These are phyloP conservation scores for Epipyxis sp. DNA, from an alignment of 108 stramenopile genomes.

Conservation along the genomic window DNA sequence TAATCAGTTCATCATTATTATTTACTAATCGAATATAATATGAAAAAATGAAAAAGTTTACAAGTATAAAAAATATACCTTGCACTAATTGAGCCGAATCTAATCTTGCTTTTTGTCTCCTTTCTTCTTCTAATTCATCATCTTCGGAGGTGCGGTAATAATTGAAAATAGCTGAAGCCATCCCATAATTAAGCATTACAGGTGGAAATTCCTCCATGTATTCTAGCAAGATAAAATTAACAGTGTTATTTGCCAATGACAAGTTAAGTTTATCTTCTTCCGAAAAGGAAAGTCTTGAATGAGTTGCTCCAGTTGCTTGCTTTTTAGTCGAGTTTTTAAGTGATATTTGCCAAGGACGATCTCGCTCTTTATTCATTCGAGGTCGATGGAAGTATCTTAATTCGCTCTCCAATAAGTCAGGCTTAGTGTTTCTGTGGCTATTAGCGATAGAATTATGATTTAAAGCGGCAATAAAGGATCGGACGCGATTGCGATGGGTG, in stretches of 20 bases:
- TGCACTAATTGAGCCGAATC: too few species aligned
- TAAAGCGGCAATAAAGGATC: neutral
- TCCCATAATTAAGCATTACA: slow-evolving; percentile 2
- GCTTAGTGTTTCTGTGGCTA: neutral
- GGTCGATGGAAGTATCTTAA: neutral
- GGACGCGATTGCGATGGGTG: neutral
- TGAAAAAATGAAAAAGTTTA: too few species aligned
- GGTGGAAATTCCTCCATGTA: slow-evolving; percentile 12
- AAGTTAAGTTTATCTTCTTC: neutral
- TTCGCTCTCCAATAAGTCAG: neutral
- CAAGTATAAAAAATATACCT: too few species aligned
- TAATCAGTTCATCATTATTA: too few species aligned
- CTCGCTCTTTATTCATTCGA: neutral
- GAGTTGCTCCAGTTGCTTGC: neutral
- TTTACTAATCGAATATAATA: too few species aligned
- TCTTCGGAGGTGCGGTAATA: slow-evolving; percentile 1
- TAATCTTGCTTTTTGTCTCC: too few species aligned
- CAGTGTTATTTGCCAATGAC: neutral
- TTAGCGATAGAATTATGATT: neutral
- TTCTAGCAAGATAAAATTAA: neutral
- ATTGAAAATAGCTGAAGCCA: slow-evolving; percentile 7
- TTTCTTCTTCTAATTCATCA: neutral
- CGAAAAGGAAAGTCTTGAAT: neutral
- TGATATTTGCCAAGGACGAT: neutral
- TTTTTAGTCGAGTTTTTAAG: neutral